Percentiles rank a stretch among this genome's conserved stretches.
Conservation (phyloP, 352 stramenopile genomes). For the Aphanomyces invadans region DNA sequence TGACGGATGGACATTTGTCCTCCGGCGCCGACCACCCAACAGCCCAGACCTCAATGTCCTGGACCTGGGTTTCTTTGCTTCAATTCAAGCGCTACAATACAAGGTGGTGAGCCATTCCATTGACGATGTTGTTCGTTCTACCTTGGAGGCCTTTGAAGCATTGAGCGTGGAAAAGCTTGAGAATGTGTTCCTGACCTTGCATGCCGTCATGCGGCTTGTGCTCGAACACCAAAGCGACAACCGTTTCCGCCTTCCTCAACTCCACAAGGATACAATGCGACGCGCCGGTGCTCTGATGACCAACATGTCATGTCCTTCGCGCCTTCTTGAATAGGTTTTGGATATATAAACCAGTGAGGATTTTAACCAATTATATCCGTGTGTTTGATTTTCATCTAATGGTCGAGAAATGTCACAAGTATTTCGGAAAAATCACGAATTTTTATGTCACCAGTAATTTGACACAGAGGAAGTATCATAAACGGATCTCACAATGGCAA, state of each 20-base stretch:
- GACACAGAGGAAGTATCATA: too few species aligned
- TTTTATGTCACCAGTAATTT: slow-evolving; percentile 5
- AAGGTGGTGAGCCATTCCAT: neutral
- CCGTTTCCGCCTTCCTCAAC: slow-evolving; percentile 5
- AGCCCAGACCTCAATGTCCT: slow-evolving; percentile 30
- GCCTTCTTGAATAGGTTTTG: neutral
- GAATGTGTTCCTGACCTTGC: slow-evolving; percentile 22
- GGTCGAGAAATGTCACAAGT: neutral
- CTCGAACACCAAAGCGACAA: slow-evolving; percentile 11
- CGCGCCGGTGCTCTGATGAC: neutral
- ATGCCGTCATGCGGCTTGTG: slow-evolving; percentile 11
- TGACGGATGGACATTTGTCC: slow-evolving; percentile 26
- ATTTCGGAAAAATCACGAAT: neutral
- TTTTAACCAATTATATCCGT: slow-evolving; percentile 1
- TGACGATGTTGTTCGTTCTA: slow-evolving; percentile 2
- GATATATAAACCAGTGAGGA: neutral
- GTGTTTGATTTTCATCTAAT: neutral
- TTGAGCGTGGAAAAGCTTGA: neutral
- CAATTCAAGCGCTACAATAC: slow-evolving; percentile 27
- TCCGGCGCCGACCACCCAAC: slow-evolving; percentile 27
- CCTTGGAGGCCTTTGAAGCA: neutral
- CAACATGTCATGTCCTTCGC: neutral
- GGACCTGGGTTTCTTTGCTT: slow-evolving; percentile 29
- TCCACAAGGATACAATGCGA: neutral
- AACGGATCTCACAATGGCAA: too few species aligned